Evolutionary conservation across 257 asterid species (phyloP), one percentile per base, ranked within the genome.

Genomic region (Datura wrightii): DNA sequence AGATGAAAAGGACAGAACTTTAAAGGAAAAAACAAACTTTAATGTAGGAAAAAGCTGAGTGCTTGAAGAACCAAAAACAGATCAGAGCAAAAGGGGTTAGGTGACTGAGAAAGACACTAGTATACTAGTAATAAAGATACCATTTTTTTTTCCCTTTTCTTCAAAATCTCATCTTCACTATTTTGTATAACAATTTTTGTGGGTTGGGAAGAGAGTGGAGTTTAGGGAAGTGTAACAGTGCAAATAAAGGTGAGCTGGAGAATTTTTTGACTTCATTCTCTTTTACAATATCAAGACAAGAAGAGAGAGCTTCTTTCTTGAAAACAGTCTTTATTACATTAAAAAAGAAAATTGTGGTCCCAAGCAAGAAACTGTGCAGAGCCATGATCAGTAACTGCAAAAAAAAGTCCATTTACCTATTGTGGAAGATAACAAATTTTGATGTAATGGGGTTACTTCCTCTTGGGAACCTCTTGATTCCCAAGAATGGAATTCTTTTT

Each of bases 241-340:
- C 11, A 31, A 78, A 52, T 78, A 52, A 55, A 52, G 41, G 8
- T 78, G 82, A 78, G 63, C 82, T 78, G 63, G 19, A 31, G 39
- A 78, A 31, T 15, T 52, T 78, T 52, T 78, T 78, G 82, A 78
- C 63, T 78, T 78, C 82, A 78, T 78, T 78, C 63, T 78, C 41
- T 52, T 78, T 52, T 52, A 78, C 82, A 78, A 78, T 31, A 78
- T 31, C 82, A 78, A 78, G 82, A 78, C 82, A 78, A 78, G 42
- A 78, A 78, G 31, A 53, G 3, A 76, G 82, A 76, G 31, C 18
- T 67, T 37, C 7, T 39, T 37, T 67, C 52, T 72, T 19, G 80
- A 50, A 14, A 0, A 18, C 4, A 18, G 14, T 48, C 39, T 50
- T 76, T 24, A 11, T 10, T 0, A 10, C 24, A 16, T 16, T n/a